These are phyloP conservation scores for Epithele typhae DNA, from an alignment of 768 basidiomycete genomes.

Conservation along the genomic window DNA sequence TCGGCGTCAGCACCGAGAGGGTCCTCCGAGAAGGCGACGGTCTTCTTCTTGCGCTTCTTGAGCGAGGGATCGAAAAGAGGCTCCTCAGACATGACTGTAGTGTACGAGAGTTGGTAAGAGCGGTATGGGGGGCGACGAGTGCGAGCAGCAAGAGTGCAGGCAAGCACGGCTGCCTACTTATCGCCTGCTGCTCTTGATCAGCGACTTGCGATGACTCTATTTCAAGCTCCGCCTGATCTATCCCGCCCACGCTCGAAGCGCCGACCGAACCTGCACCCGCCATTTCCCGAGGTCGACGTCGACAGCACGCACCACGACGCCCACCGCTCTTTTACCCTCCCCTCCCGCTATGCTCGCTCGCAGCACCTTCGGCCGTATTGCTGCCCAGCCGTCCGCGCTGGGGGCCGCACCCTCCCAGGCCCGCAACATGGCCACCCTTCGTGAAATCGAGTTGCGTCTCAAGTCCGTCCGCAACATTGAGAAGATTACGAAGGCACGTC, in stretches of 20 bases:
- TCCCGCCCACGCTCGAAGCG: background rate
- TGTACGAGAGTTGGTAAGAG: background rate
- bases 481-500: constrained; percentile 94
- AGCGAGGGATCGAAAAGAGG: constrained; percentile 81
- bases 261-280: constrained; percentile 12
- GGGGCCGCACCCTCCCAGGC: constrained; percentile 43
- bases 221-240: constrained; percentile 6
- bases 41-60: constrained; percentile 81
- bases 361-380: constrained; percentile 41
- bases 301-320: constrained; percentile 18
- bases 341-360: constrained; percentile 44
- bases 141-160: no score
- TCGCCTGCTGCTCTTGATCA: no score
- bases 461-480: constrained; percentile 98
- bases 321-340: constrained; percentile 17
- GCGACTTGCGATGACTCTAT: constrained; percentile 9
- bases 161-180: no score
- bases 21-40: constrained; percentile 81
- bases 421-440: constrained; percentile 94
- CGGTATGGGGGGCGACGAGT: constrained; percentile 26
- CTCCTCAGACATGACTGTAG: constrained; percentile 54
- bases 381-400: constrained; percentile 34
- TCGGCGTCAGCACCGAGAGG: constrained; percentile 76
- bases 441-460: constrained; percentile 93
- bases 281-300: constrained; percentile 20